Evolutionary conservation across 768 basidiomycete species (phyloP).

Genomic region (Jaapia argillacea): DNA sequence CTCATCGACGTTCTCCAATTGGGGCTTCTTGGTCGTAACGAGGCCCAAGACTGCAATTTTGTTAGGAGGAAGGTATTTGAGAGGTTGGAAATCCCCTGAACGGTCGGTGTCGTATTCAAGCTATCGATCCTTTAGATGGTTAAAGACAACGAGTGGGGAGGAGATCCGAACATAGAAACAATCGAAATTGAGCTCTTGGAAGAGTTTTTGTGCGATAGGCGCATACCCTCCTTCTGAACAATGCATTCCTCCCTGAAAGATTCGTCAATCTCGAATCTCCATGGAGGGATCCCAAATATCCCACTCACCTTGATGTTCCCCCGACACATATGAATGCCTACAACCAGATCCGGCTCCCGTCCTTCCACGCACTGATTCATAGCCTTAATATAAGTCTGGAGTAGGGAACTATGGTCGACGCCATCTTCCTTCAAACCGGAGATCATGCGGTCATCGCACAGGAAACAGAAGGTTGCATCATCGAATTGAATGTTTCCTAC

Average conservation of each 20-base stretch:
- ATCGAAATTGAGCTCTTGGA: constrained; percentile 50
- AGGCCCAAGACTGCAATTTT: constrained; percentile 33
- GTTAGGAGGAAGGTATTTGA: constrained; percentile 37
- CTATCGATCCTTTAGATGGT: too few relatives aligned
- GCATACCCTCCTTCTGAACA: constrained; percentile 54
- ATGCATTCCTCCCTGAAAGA: constrained; percentile 29
- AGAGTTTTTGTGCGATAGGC: constrained; percentile 43
- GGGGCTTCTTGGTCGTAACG: constrained; percentile 31
- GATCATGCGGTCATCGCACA: constrained; percentile 49
- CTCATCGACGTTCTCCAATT: constrained; percentile 31
- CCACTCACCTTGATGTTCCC: constrained; percentile 23
- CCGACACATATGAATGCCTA: constrained; percentile 54
- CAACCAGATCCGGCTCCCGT: constrained; percentile 41
- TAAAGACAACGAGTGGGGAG: too few relatives aligned
- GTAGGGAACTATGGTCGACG: constrained; percentile 49
- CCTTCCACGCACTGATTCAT: constrained; percentile 46
- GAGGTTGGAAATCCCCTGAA: constrained; percentile 48
- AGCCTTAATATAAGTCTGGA: constrained; percentile 56
- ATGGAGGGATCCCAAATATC: too few relatives aligned
- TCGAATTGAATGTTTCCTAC: constrained; percentile 35
- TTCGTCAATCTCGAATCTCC: too few relatives aligned
- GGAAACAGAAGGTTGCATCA: constrained; percentile 43
- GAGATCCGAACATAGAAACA: constrained; percentile 30
- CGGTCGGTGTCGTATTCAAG: constrained; percentile 60
- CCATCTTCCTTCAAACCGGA: constrained; percentile 49